Conservation (phyloP, 345 rosid species). For the Turritis glabra region DNA sequence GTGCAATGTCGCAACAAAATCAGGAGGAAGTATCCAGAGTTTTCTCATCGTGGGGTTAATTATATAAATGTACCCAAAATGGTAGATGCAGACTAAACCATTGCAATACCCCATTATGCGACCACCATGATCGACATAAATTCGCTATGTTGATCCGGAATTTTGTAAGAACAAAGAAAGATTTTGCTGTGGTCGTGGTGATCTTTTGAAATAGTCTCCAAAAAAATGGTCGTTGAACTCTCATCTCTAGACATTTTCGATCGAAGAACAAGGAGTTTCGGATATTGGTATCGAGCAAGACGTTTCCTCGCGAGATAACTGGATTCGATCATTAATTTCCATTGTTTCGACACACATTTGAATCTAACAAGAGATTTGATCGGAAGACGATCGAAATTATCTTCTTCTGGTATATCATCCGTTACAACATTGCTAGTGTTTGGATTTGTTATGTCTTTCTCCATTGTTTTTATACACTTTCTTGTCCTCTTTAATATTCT, state of each 20-base stretch:
- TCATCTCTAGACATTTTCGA: background rate
- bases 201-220: background rate
- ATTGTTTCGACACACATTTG: too few relatives aligned
- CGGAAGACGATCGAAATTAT: too few relatives aligned
- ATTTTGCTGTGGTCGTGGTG: background rate
- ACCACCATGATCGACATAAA: background rate
- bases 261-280: constrained; percentile 2
- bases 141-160: background rate
- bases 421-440: too few relatives aligned
- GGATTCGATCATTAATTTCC: too few relatives aligned
- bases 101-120: constrained; percentile 11
- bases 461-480: too few relatives aligned
- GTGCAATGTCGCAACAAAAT: background rate
- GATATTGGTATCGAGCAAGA: background rate
- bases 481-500: too few relatives aligned
- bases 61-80: background rate
- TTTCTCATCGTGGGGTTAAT: background rate
- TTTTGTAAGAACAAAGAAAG: background rate
- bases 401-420: too few relatives aligned
- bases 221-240: background rate
- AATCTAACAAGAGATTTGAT: too few relatives aligned
- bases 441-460: too few relatives aligned
- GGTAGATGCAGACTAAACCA: constrained; percentile 5
- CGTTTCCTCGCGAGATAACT: background rate
- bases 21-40: background rate